Conservation (phyloP, 106 monocot genomes). For the Vanilla planifolia region DNA sequence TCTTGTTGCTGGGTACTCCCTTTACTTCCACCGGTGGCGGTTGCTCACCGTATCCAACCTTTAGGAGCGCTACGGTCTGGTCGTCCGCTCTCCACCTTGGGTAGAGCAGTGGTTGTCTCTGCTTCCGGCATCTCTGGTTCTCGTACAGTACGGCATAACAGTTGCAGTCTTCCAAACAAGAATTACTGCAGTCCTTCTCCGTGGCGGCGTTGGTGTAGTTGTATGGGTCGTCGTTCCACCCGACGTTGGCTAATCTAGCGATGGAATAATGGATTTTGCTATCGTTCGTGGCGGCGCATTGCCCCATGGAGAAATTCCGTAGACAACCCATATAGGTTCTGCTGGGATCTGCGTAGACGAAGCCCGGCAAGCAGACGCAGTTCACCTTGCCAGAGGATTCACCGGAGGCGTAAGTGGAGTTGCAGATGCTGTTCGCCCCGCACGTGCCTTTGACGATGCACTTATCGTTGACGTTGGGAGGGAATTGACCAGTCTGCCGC, state of each 20-base stretch:
- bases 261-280: neutral
- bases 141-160: conserved; percentile 23
- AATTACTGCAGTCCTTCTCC: conserved; percentile 10
- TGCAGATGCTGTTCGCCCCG: conserved; percentile 1
- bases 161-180: conserved; percentile 20
- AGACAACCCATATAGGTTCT: neutral
- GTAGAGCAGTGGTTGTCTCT: conserved; percentile 32
- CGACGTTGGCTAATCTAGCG: neutral
- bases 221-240: neutral
- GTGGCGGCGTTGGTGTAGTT: neutral
- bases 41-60: neutral
- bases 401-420: neutral
- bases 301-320: conserved; percentile 6
- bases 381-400: neutral
- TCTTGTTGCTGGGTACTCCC: neutral
- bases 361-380: conserved; percentile 4
- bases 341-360: neutral
- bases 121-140: conserved; percentile 24
- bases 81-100: neutral
- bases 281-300: neutral
- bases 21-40: neutral
- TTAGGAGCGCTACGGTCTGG: conserved; percentile 6
- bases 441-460: conserved; percentile 1
- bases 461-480: neutral
- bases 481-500: too few relatives aligned